Evolutionary conservation across 2,329 filamentous ascomycete genomes (phyloP).

Genomic region (Clonostachys rhizophaga): DNA sequence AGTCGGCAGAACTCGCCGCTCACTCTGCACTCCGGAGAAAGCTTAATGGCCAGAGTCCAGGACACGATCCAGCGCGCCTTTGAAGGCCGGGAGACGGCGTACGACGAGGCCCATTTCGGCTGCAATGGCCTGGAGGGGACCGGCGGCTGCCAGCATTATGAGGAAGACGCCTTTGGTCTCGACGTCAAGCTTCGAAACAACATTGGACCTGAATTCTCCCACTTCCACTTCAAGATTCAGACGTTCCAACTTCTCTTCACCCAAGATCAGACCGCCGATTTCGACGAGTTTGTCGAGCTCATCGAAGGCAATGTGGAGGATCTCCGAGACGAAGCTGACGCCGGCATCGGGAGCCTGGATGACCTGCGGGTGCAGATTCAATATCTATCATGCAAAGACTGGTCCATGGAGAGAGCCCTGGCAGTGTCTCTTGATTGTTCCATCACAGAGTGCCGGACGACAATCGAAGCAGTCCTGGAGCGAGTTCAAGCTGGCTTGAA

Average conservation of each 20-base stretch:
- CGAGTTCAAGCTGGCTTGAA: conserved; percentile 45
- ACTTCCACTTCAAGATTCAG: conserved; percentile 34
- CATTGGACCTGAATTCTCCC: conserved; percentile 39
- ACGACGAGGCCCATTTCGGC: conserved; percentile 29
- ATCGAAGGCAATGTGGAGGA: conserved; percentile 28
- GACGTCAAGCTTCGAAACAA: conserved; percentile 42
- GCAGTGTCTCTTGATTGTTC: conserved; percentile 35
- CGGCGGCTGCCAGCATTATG: conserved; percentile 29
- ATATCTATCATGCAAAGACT: conserved; percentile 38
- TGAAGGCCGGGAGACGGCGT: conserved; percentile 29
- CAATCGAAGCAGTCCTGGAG: conserved; percentile 42
- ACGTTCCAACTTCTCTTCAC: conserved; percentile 40
- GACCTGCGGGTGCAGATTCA: conserved; percentile 44
- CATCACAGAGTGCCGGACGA: conserved; percentile 35
- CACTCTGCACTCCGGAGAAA: conserved; percentile 38
- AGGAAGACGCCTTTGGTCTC: conserved; percentile 38
- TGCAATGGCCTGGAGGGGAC: conserved; percentile 28
- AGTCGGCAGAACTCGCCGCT: conserved; percentile 44
- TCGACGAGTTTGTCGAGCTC: conserved; percentile 33
- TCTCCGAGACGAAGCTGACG: conserved; percentile 34
- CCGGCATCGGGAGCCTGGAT: conserved; percentile 30
- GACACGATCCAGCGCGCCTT: conserved; percentile 34
- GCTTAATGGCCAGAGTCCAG: conserved; percentile 38
- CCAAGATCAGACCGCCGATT: conserved; percentile 33
- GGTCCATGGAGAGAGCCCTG: conserved; percentile 40